Base-by-base conservation (phyloP, 257 asterid genomes). In the Scutellaria minor region DNA sequence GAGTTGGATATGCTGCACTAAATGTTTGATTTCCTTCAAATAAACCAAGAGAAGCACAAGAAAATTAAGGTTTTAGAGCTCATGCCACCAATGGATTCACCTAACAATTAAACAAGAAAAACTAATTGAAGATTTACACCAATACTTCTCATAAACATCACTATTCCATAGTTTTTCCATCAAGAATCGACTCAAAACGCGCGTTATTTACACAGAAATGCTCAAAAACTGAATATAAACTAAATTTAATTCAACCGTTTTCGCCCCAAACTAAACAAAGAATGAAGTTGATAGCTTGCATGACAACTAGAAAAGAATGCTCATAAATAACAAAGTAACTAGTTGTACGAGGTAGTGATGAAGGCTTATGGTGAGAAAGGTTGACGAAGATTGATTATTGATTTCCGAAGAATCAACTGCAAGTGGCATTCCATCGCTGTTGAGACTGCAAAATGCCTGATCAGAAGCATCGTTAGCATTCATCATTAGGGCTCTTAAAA, bases 391-490 rank as follows among this genome's bases (percentile, higher is more conserved):
- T 59, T 85, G 90, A 70, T 77, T 76, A 45, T 84, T 51, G 79
- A 91, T 86, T 70, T 91, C 94, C 0, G 97, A 82, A 45, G 96
- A 93, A 83, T 91, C 97, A 2, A 93, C 98, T 0, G 98, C 98
- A 9, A 89, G 91, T 2, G 98, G 98, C 96, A 90, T 85, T 13
- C 93, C 96, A 7, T 93, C 96, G 8, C 90, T 86, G 81, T 82
- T 83, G 72, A 89, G 90, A 2, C 89, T 83, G 86, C 98, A 93
- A 1, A 83, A 80, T 2, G 78, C 70, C 2, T 96, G 92, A 65
- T 80, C 74, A 12, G 85, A 80, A 3, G 68, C 80, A 2, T 83
- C 84, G 6, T 86, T 79, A 0, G 80, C 54, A 74, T 76, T 87
- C 84, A 80, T 79, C 96, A 93, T 91, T 59, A 93, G 83, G 18